Percentiles rank a stretch among this genome's conserved stretches.
These are phyloP conservation scores for Thecaphora frezii DNA, from an alignment of 1,284 basidiomycete genomes.

Conservation along the genomic window DNA sequence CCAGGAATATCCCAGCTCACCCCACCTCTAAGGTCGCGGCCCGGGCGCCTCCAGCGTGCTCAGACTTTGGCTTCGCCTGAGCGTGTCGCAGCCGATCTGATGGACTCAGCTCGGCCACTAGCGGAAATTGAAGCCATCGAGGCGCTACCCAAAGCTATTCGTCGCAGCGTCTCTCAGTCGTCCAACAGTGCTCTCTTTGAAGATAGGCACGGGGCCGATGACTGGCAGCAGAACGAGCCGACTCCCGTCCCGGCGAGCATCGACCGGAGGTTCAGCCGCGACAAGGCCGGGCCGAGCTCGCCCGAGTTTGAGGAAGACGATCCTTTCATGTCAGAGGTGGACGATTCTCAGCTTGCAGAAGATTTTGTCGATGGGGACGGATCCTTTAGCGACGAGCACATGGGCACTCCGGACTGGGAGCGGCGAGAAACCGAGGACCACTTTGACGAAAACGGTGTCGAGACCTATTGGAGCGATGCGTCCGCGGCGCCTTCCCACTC, in stretches of 20 bases:
- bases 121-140: constrained; percentile 23
- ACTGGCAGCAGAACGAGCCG: no score
- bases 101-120: not conserved
- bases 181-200: no score
- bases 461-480: no score
- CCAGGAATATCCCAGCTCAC: not conserved
- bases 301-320: constrained; percentile 36
- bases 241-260: constrained; percentile 8
- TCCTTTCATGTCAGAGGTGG: constrained; percentile 9
- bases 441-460: no score
- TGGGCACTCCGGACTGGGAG: constrained; percentile 7
- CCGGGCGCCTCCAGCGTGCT: constrained; percentile 7
- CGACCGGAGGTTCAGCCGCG: constrained; percentile 20
- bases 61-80: constrained; percentile 28
- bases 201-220: no score
- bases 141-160: constrained; percentile 23
- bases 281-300: constrained; percentile 16
- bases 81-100: constrained; percentile 20
- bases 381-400: constrained; percentile 20
- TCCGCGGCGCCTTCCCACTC: constrained; percentile 5
- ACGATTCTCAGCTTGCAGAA: constrained; percentile 15
- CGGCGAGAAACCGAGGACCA: no score
- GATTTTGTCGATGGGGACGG: constrained; percentile 8
- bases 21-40: constrained; percentile 13
- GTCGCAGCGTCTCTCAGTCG: not conserved